These are phyloP conservation scores for Lentinus polychrous DNA, from an alignment of 1,284 basidiomycete species.

Conservation along the genomic window DNA sequence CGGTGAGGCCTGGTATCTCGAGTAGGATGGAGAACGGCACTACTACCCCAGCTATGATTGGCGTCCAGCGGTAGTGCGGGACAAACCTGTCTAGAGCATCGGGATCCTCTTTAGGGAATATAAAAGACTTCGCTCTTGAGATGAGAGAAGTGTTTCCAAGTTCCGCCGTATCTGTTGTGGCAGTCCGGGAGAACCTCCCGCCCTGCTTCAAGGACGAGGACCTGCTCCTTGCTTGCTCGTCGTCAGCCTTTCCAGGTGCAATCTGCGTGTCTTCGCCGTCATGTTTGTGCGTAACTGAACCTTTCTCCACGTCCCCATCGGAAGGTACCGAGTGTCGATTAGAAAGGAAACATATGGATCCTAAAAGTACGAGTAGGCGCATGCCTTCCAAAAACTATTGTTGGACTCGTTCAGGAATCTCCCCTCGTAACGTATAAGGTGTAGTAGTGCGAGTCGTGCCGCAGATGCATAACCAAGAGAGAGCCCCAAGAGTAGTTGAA, in stretches of 20 bases:
- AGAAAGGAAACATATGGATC: no score
- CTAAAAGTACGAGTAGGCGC: no score
- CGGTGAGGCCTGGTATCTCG: slow-evolving; percentile 73
- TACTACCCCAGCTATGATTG: slow-evolving; percentile 63
- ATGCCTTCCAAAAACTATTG: no score
- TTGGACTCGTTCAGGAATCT: no score
- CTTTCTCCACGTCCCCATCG: neutral
- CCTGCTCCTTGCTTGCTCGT: neutral
- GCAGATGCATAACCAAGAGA: no score
- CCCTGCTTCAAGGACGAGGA: neutral
- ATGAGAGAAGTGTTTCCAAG: slow-evolving; percentile 7
- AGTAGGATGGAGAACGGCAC: slow-evolving; percentile 77
- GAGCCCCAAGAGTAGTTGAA: no score
- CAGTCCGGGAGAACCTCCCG: neutral
- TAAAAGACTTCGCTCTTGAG: slow-evolving; percentile 17
- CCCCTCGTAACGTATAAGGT: no score
- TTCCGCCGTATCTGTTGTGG: slow-evolving; percentile 5
- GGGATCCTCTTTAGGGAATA: slow-evolving; percentile 21
- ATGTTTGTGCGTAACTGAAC: neutral
- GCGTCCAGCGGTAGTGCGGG: slow-evolving; percentile 48
- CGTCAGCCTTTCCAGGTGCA: neutral
- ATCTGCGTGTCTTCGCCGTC: neutral
- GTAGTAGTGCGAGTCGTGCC: no score
- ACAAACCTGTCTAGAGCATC: slow-evolving; percentile 18
- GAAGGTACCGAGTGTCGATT: no score